Evolutionary conservation across 1,284 basidiomycete genomes (phyloP).

Genomic region (Fistulina hepatica): DNA sequence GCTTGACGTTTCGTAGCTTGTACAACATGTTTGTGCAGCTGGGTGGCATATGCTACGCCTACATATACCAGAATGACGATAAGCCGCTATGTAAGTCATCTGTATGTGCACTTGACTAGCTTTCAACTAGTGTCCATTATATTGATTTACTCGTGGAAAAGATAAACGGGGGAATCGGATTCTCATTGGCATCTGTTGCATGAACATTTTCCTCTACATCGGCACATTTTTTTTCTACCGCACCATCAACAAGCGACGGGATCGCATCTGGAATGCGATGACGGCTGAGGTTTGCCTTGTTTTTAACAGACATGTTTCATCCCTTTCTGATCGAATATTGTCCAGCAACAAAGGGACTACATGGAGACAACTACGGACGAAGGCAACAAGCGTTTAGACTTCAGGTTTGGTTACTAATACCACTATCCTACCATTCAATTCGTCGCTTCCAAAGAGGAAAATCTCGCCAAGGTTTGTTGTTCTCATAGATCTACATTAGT

Average conservation of each 20-base stretch:
- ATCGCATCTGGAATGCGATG: conserved; percentile 41
- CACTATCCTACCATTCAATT: too few species aligned
- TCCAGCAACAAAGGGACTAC: conserved; percentile 43
- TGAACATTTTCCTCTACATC: conserved; percentile 42
- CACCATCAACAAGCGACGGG: conserved; percentile 38
- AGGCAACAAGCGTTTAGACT: conserved; percentile 47
- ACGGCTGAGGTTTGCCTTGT: neutral
- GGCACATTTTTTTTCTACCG: conserved; percentile 46
- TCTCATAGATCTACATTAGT: too few species aligned
- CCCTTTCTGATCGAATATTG: conserved; percentile 1
- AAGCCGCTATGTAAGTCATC: conserved; percentile 40
- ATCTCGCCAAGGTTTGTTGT: too few species aligned
- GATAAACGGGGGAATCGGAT: conserved; percentile 36
- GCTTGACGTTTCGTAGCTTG: too few species aligned
- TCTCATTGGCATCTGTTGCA: conserved; percentile 32
- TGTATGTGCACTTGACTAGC: neutral
- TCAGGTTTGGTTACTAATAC: conserved; percentile 49
- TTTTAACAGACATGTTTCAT: conserved; percentile 8
- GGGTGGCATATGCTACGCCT: conserved; percentile 13
- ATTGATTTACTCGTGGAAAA: conserved; percentile 15
- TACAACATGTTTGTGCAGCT: conserved; percentile 56
- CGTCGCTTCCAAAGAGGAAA: too few species aligned
- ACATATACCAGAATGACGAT: conserved; percentile 37
- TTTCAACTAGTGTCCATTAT: conserved; percentile 1
- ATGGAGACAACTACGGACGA: conserved; percentile 45